phyloP scores from a whole-genome alignment of 2,329 filamentous ascomycete species.

The Aspergillus pseudoglaucus region DNA sequence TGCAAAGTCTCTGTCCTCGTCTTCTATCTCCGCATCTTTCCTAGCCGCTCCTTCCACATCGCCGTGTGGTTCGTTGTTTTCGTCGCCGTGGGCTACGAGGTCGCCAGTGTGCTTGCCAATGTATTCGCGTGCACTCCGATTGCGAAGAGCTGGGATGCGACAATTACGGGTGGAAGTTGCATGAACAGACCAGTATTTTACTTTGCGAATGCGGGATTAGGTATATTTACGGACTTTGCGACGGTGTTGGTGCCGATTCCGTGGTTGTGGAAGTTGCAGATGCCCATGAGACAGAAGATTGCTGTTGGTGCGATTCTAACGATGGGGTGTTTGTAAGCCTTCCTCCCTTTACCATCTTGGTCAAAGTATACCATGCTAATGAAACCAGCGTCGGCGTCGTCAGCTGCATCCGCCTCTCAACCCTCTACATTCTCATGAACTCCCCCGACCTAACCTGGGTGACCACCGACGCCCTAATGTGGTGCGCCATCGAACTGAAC shows the following conservation, averaged over 20 bases:
- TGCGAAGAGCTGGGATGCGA: slow-evolving; percentile 19
- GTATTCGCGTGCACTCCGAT: slow-evolving; percentile 22
- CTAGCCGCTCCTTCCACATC: slow-evolving; percentile 18
- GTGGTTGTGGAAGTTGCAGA: slow-evolving; percentile 23
- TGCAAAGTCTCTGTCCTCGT: slow-evolving; percentile 27
- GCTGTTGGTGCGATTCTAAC: slow-evolving; percentile 20
- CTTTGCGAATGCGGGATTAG: slow-evolving; percentile 22
- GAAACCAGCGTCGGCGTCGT: slow-evolving; percentile 20
- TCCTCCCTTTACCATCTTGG: no score
- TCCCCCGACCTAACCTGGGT: slow-evolving; percentile 20
- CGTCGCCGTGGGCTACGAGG: slow-evolving; percentile 19
- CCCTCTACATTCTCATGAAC: slow-evolving; percentile 15
- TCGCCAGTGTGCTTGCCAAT: slow-evolving; percentile 22
- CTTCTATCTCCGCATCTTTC: slow-evolving; percentile 25
- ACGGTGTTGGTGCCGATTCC: slow-evolving; percentile 25
- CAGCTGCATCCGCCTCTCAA: slow-evolving; percentile 22
- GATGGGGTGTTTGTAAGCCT: slow-evolving; percentile 23
- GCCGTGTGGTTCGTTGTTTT: slow-evolving; percentile 18
- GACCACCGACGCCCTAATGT: slow-evolving; percentile 19
- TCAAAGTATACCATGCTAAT: no score
- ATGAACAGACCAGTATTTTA: slow-evolving; percentile 25
- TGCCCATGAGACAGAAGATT: slow-evolving; percentile 24
- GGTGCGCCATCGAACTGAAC: slow-evolving; percentile 24
- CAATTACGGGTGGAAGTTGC: slow-evolving; percentile 14
- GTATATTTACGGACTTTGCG: slow-evolving; percentile 24